Conservation (phyloP, 2,329 filamentous ascomycete species). For the Colletotrichum ledebouriae region DNA sequence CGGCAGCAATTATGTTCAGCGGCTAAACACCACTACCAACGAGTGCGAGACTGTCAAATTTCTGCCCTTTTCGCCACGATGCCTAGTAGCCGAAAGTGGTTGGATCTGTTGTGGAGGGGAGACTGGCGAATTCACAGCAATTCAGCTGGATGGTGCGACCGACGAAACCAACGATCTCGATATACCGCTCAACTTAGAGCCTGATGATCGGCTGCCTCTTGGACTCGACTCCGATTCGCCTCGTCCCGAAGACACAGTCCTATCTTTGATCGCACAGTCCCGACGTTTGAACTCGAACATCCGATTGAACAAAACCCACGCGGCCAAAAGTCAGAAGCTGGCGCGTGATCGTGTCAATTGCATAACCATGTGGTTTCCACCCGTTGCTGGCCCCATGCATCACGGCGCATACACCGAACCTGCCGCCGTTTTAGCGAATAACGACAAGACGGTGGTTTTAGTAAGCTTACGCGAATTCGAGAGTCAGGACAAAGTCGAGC, state of each 20-base stretch:
- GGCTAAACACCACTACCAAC: constrained; percentile 76
- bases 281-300: constrained; percentile 48
- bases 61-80: constrained; percentile 82
- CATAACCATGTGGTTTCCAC: constrained; percentile 73
- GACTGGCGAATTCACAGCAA: constrained; percentile 86
- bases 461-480: constrained; percentile 78
- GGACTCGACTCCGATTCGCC: constrained; percentile 48
- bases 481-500: constrained; percentile 59
- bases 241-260: constrained; percentile 51
- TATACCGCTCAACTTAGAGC: constrained; percentile 49
- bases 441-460: constrained; percentile 90
- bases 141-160: constrained; percentile 68
- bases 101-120: constrained; percentile 95
- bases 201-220: constrained; percentile 51
- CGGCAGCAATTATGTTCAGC: constrained; percentile 74
- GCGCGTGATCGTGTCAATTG: constrained; percentile 75
- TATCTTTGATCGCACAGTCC: constrained; percentile 55
- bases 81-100: constrained; percentile 85
- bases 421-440: constrained; percentile 86
- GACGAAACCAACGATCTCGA: constrained; percentile 48
- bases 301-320: constrained; percentile 58
- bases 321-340: constrained; percentile 66
- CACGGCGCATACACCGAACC: constrained; percentile 61
- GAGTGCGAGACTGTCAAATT: constrained; percentile 81
- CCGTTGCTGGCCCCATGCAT: constrained; percentile 49